Evolutionary conservation across 352 stramenopile genomes (phyloP), one percentile per base, ranked within the genome.

Genomic region (Albugo candida): DNA sequence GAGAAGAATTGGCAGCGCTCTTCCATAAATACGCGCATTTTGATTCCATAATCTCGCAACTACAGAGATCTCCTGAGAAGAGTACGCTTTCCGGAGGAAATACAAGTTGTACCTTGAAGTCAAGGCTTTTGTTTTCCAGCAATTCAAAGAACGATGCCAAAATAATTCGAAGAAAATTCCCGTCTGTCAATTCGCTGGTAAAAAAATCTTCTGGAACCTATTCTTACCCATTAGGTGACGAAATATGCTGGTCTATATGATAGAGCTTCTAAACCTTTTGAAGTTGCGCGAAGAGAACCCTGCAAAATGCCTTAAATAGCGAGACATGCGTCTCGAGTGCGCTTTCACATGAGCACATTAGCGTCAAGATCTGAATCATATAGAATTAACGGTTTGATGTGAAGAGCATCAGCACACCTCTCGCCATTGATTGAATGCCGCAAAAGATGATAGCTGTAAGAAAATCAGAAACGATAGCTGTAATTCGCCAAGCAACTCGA

Each of bases 391-490:
- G n/a, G 5, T 20, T 38, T 5, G 5, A 17, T 19, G 31, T 46
- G 13, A 19, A 4, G 5, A 37, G 36, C 45, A 34, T 17, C 1
- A 19, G 21, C n/a, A 34, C 45, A 83, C 69, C 70, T 88, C 67
- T 52, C 93, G 94, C 92, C 92, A 97, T 58, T 96, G 83, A 59
- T 95, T 71, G 36, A 97, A 63, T 2, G 87, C 91, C 13, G 72
- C 60, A 18, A 96, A 69, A 36, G 88, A 97, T 39, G 87, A 89
- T n/a, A 97, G 53, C 58, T 95, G 74, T 34, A 97, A 53, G 62
- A 97, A 96, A 3, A 96, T 45, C 12, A 95, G 46, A 52, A 95
- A 97, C 4, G 83, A 70, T n/a, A 97, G 56, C 59, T 97, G 86
- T 49, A 96, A 53, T 64, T 97, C 88, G 20, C 82, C 92, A 13